Evolutionary conservation across 768 basidiomycete genomes (phyloP).

Genomic region (Cantharellus anzutake): DNA sequence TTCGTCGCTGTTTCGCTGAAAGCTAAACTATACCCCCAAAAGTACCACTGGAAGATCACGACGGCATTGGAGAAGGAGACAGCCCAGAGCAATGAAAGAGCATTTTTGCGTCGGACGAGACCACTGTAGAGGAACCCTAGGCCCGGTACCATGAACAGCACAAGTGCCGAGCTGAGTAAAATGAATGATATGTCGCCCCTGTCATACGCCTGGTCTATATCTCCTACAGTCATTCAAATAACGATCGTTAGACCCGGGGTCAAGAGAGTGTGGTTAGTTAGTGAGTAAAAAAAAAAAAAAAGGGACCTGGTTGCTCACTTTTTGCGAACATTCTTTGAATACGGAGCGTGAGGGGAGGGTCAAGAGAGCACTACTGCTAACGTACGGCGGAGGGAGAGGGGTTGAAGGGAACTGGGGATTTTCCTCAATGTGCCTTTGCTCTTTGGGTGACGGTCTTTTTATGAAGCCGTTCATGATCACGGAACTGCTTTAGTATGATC

Average conservation of each 20-base stretch:
- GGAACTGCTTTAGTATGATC: no score
- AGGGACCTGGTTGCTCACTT: not conserved
- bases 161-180: conserved; percentile 44
- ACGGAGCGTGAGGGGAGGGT: no score
- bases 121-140: conserved; percentile 21
- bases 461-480: no score
- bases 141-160: conserved; percentile 61
- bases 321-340: no score
- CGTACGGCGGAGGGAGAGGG: no score
- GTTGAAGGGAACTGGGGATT: no score
- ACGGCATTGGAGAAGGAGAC: conserved; percentile 55
- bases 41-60: conserved; percentile 65
- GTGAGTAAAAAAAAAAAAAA: not conserved
- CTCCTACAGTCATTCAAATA: not conserved
- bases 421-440: no score
- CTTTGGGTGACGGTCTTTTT: no score
- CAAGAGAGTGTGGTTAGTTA: not conserved
- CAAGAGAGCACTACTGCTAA: no score
- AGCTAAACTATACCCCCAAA: conserved; percentile 69
- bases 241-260: no score
- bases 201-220: conserved; percentile 24
- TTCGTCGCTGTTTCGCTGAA: conserved; percentile 51
- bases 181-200: conserved; percentile 57
- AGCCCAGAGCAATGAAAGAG: conserved; percentile 55
- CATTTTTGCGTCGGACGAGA: conserved; percentile 30